Percentiles rank a stretch among this genome's conserved stretches.
phyloP scores from a whole-genome alignment of 2,329 filamentous ascomycete genomes.

The Venturia effusa region DNA sequence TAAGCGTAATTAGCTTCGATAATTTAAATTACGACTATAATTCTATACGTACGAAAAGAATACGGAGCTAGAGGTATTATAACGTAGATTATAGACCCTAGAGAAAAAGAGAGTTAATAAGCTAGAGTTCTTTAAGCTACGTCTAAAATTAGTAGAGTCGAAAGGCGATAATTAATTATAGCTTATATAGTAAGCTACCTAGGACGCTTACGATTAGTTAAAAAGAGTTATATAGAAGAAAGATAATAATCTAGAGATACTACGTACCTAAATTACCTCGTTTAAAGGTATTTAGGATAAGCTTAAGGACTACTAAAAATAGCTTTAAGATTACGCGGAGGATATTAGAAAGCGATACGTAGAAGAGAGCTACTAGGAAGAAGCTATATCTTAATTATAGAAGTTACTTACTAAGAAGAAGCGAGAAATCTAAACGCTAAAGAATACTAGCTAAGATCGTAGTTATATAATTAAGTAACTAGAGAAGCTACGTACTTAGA shows the following conservation, averaged over 20 bases:
- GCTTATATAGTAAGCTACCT: constrained; percentile 28
- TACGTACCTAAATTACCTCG: constrained; percentile 25
- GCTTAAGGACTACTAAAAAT: constrained; percentile 23
- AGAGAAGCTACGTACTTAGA: constrained; percentile 19
- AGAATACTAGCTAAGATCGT: constrained; percentile 13
- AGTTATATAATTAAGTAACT: constrained; percentile 22
- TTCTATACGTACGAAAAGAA: constrained; percentile 17
- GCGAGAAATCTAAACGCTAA: constrained; percentile 23
- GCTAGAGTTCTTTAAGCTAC: constrained; percentile 28
- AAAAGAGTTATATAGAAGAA: constrained; percentile 27
- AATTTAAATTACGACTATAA: constrained; percentile 10
- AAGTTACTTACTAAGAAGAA: constrained; percentile 22
- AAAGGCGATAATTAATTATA: constrained; percentile 30
- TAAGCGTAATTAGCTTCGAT: constrained; percentile 9
- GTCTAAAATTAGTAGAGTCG: constrained; percentile 29
- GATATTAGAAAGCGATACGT: constrained; percentile 22
- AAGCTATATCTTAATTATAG: constrained; percentile 23
- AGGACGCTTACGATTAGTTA: constrained; percentile 27
- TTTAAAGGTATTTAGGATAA: constrained; percentile 26
- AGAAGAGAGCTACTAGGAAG: constrained; percentile 21
- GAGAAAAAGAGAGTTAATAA: constrained; percentile 30
- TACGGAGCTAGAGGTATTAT: constrained; percentile 19
- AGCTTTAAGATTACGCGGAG: constrained; percentile 24
- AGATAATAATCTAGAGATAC: constrained; percentile 26
- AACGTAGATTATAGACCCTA: constrained; percentile 22